These are phyloP conservation scores for Trichoderma sp. DNA, from an alignment of 2,329 filamentous ascomycete genomes.

Conservation along the genomic window DNA sequence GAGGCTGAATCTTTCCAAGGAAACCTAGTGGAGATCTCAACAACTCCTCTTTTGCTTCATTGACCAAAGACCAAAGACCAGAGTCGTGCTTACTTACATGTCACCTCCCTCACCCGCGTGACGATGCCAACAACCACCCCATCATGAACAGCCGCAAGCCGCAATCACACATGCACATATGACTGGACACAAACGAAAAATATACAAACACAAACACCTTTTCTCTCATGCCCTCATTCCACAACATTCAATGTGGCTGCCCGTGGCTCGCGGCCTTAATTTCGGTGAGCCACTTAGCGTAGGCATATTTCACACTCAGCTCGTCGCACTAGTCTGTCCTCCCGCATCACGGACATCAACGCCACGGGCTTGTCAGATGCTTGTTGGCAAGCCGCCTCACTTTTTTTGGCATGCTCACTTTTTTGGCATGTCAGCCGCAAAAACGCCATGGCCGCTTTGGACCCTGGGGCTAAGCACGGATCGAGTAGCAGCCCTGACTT, in stretches of 20 bases:
- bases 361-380: constrained; percentile 7
- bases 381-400: neutral
- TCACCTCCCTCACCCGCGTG: neutral
- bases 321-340: neutral
- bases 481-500: neutral
- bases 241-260: neutral
- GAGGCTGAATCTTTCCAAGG: neutral
- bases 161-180: neutral
- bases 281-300: constrained; percentile 4
- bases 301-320: constrained; percentile 6
- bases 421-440: neutral
- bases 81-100: neutral
- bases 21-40: neutral
- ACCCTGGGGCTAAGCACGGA: neutral
- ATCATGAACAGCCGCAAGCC: neutral
- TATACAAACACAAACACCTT: neutral
- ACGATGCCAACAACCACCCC: neutral
- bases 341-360: neutral
- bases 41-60: neutral
- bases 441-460: neutral
- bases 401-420: neutral
- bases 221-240: neutral
- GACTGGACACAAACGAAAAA: neutral
- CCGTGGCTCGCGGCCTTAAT: neutral
- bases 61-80: neutral